Percentiles rank a stretch among this genome's conserved stretches.
Evolutionary conservation across 2,329 filamentous ascomycete species (phyloP).

Genomic region (Beauveria rudraprayagi): DNA sequence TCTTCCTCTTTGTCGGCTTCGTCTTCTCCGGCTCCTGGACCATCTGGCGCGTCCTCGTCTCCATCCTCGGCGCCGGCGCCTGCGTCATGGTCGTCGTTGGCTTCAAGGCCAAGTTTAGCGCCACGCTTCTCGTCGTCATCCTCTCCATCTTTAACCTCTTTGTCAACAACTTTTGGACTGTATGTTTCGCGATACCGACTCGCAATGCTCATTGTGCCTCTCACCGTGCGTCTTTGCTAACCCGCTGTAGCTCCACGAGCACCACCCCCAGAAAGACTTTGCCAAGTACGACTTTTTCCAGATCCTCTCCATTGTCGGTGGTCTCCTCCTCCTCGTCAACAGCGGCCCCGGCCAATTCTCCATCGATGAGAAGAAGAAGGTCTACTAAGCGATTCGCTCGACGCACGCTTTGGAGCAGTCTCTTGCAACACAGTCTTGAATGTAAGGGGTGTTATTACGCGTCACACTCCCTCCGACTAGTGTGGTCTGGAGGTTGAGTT

Average conservation of each 20-base stretch:
- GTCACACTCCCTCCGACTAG: neutral
- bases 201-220: slow-evolving; percentile 16
- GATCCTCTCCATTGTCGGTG: slow-evolving; percentile 95
- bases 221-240: neutral
- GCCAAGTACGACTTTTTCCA: slow-evolving; percentile 99
- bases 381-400: slow-evolving; percentile 60
- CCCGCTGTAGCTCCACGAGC: slow-evolving; percentile 69
- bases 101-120: slow-evolving; percentile 99
- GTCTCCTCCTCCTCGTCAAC: slow-evolving; percentile 93
- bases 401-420: neutral
- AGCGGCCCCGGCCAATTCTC: slow-evolving; percentile 96
- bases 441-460: neutral
- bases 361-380: slow-evolving; percentile 99
- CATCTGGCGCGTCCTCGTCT: slow-evolving; percentile 78
- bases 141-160: slow-evolving; percentile 93
- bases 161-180: slow-evolving; percentile 99
- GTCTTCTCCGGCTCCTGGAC: slow-evolving; percentile 93
- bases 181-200: slow-evolving; percentile 39
- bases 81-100: slow-evolving; percentile 98
- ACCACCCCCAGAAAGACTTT: slow-evolving; percentile 99
- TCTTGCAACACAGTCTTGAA: neutral
- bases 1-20: slow-evolving; percentile 96
- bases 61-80: slow-evolving; percentile 75
- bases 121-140: slow-evolving; percentile 88
- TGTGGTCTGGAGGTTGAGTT: neutral